Evolutionary conservation across 1,284 basidiomycete species (phyloP), one percentile per base, ranked within the genome.

Genomic region (Moesziomyces globuligerus): DNA sequence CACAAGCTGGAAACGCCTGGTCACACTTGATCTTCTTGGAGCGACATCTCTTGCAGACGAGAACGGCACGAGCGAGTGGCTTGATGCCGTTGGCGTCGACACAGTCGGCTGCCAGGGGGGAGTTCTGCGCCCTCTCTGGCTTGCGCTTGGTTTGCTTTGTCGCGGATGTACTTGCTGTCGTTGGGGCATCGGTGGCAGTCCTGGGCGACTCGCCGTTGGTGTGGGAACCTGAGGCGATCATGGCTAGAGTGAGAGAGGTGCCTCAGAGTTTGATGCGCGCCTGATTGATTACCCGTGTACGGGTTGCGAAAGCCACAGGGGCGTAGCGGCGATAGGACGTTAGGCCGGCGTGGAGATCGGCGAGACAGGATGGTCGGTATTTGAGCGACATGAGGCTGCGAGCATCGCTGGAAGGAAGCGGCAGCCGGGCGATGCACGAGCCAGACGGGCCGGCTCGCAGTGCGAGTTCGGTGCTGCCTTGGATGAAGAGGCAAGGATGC

Each of bases 11-110:
- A 26, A 72, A 72, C 17, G 58, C 69, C 28, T 67, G 69, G 39
- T 72, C 69, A 29, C 69, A 72, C 32, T 72, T 72, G 64, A 68
- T 72, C 59, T 72, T 72, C 28, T 72, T 72, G 41, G 69, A 67
- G 3, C 69, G 58, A 36, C 69, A 72, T 25, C 69, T 46, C 37
- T 67, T 67, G 54, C 69, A 72, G 34, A 72, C 69, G 8, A 72
- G 53, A 15, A 72, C 64, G 4, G 69, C 64, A 6, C 69, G 48
- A 9, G 64, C 64, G 7, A 72, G 59, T 17, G 69, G 69, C 41
- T 68, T 72, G 18, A 29, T 26, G 18, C 62, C 68, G 17, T 49
- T 60, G 13, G 41, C 5, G 36, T 59, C 50, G 26, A 26, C 3
- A 23, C 41, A 23, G 26, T 61, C 49, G 8, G 38, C n/a, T 26